phyloP scores from a whole-genome alignment of 352 stramenopile species.

The Thalassiosira exigua region DNA sequence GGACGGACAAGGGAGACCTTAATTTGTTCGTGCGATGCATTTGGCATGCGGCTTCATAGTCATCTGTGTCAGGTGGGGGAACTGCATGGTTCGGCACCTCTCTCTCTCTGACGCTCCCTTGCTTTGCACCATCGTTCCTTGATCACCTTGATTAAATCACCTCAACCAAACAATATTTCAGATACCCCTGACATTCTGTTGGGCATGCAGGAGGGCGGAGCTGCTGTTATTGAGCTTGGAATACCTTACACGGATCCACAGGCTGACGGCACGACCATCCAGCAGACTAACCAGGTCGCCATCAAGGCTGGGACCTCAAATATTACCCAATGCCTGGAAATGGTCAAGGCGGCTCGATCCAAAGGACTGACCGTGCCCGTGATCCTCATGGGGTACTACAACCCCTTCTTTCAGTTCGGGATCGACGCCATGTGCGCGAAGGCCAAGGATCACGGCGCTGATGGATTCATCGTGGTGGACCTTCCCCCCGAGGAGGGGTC shows the following conservation, averaged over 20 bases:
- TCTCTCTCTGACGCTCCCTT: no score
- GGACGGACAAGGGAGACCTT: no score
- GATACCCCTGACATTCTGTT: conserved; percentile 96
- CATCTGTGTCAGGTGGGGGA: no score
- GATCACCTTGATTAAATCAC: no score
- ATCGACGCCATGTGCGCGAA: conserved; percentile 91
- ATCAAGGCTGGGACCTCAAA: conserved; percentile 92
- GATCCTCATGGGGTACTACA: conserved; percentile 99
- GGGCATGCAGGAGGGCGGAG: conserved; percentile 94
- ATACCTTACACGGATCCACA: conserved; percentile 99
- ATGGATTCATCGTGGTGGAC: conserved; percentile 99
- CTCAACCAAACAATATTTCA: no score
- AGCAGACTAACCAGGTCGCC: conserved; percentile 94
- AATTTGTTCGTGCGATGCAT: no score
- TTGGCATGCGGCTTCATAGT: no score
- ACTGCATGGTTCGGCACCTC: no score
- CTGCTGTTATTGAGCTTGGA: conserved; percentile 96
- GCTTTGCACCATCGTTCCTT: no score
- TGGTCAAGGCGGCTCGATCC: conserved; percentile 87
- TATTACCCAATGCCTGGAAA: conserved; percentile 92
- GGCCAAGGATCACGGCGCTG: conserved; percentile 87
- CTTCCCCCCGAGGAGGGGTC: conserved; percentile 94
- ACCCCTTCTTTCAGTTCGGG: conserved; percentile 97
- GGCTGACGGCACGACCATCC: conserved; percentile 97
- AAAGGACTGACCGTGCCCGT: conserved; percentile 94